Conservation (phyloP, 306 rosid genomes). For the Datisca glomerata region DNA sequence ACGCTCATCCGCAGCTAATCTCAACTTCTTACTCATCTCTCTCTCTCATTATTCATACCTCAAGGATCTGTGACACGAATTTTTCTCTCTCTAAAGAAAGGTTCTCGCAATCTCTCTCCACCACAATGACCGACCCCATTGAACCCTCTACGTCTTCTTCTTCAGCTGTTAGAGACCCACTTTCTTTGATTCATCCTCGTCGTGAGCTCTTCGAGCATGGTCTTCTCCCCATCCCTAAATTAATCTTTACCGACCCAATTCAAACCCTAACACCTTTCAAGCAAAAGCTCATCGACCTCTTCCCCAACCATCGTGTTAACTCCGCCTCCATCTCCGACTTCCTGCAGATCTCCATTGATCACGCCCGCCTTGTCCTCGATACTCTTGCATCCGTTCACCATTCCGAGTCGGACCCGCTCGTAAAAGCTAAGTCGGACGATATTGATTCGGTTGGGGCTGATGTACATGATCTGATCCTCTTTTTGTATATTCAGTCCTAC, state of each 20-base stretch:
- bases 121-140: constrained; percentile 56
- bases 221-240: constrained; percentile 71
- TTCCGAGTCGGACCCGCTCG: constrained; percentile 61
- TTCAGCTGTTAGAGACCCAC: constrained; percentile 29
- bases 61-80: neutral
- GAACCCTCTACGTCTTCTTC: constrained; percentile 40
- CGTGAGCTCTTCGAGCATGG: constrained; percentile 93
- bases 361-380: constrained; percentile 68
- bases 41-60: no score
- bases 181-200: constrained; percentile 55
- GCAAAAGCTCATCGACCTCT: constrained; percentile 41
- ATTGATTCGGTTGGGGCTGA: constrained; percentile 50
- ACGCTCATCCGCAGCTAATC: no score
- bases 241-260: constrained; percentile 72
- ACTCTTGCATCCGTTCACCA: constrained; percentile 67
- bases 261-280: constrained; percentile 78
- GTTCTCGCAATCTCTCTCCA: constrained; percentile 6
- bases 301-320: constrained; percentile 37
- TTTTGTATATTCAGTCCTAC: constrained; percentile 88
- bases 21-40: no score
- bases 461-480: constrained; percentile 73
- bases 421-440: constrained; percentile 25
- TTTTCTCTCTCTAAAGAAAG: neutral
- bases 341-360: constrained; percentile 77
- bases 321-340: constrained; percentile 49